Evolutionary conservation across 2,329 filamentous ascomycete species (phyloP), one percentile per base, ranked within the genome.

Genomic region (Aspergillus sclerotialis): DNA sequence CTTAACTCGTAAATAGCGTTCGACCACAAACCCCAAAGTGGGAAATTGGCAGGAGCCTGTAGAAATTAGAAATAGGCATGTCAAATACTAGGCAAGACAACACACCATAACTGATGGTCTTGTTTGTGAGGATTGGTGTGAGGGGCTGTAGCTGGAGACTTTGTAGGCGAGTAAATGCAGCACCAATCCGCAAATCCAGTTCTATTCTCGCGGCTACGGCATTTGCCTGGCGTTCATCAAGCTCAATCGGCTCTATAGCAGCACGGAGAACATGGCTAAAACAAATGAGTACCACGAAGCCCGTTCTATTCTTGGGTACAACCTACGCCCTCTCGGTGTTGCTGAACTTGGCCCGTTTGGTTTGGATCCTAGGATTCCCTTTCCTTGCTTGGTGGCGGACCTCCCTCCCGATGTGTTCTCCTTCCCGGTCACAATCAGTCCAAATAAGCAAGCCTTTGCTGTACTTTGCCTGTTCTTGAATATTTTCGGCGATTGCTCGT

Each of bases 391-490:
- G 82, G 33, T 84, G 76, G 28, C 87, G 80, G 40, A 98, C 90
- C 59, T 98, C 90, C 25, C 83, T 75, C 5, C 92, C 92, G 47
- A 98, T 98, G 55, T 96, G 84, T 60, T 98, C 92, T 23, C 92
- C 92, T 70, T 98, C 92, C 36, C 89, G 80, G 69, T 98, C 92
- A 62, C 92, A 96, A 72, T 98, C 92, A 1, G 92, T 98, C 92
- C 92, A 98, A 49, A 98, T 95, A 60, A 93, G 90, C 19, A 98
- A 70, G 9, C 81, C 78, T 36, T 72, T 75, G n/a, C 80, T 73
- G 55, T 75, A 74, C 40, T 74, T 74, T 12, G 92, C 90, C 59
- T 94, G 82, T 1, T 74, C 67, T 47, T 82, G 76, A 51, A 98
- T 92, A 54, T 98, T 98, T 19, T 80, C 73, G 7, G 89, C 88